Evolutionary conservation across 345 rosid genomes (phyloP).

Genomic region (Populus euphratica): DNA sequence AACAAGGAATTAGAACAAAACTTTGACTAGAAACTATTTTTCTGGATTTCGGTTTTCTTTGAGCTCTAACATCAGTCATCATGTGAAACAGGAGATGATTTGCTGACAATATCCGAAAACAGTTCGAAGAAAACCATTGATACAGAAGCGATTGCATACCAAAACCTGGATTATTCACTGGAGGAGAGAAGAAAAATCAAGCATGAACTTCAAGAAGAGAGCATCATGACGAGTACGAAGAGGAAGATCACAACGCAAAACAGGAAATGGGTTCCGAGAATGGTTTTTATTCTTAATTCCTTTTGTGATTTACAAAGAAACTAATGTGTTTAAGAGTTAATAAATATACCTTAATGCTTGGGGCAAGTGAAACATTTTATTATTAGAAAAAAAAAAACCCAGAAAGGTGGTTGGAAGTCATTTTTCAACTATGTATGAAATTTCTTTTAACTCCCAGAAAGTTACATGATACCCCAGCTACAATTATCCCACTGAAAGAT

Average conservation of each 20-base stretch:
- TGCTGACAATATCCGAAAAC: background rate
- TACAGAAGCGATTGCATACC: conserved; percentile 16
- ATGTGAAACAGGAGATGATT: conserved; percentile 26
- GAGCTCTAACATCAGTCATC: background rate
- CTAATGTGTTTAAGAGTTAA: too few species aligned
- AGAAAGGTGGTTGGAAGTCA: too few species aligned
- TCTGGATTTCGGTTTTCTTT: background rate
- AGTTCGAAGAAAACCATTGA: conserved; percentile 16
- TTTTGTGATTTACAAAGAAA: too few species aligned
- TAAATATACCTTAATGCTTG: too few species aligned
- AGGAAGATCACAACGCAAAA: background rate
- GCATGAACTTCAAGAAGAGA: conserved; percentile 14
- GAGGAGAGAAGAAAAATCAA: conserved; percentile 29
- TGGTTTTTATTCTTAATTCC: background rate
- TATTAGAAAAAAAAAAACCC: too few species aligned
- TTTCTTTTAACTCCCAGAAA: too few species aligned
- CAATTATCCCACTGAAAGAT: too few species aligned
- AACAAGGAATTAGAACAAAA: background rate
- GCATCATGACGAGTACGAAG: background rate
- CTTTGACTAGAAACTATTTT: background rate
- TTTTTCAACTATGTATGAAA: too few species aligned
- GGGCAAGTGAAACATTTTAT: too few species aligned
- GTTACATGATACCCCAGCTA: too few species aligned
- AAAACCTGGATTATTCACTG: conserved; percentile 24
- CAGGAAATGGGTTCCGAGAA: background rate